phyloP scores from a whole-genome alignment of 169 alveolate genomes.

The Plasmodium inui region DNA sequence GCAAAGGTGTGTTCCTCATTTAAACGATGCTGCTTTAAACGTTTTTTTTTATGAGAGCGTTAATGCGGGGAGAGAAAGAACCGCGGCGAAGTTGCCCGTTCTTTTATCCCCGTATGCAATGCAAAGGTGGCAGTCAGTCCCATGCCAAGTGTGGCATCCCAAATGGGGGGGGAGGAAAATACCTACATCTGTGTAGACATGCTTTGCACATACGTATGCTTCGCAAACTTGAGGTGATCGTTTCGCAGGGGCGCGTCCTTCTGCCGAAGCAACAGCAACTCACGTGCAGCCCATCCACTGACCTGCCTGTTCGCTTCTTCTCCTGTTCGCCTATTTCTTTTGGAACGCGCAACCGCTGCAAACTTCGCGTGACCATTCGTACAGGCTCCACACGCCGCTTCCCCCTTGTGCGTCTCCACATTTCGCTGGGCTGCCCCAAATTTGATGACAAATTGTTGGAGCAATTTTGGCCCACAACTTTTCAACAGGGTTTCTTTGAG shows the following conservation, averaged over 20 bases:
- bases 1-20: neutral
- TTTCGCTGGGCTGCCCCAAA: neutral
- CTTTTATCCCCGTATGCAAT: neutral
- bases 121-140: neutral
- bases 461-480: neutral
- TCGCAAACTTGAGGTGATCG: neutral
- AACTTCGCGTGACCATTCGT: neutral
- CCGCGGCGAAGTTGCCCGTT: neutral
- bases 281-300: neutral
- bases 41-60: neutral
- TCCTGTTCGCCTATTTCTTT: neutral
- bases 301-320: neutral
- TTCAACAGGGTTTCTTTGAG: neutral
- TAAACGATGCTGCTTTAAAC: neutral
- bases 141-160: neutral
- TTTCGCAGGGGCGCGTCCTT: neutral
- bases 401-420: too few species aligned
- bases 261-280: neutral
- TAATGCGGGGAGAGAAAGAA: neutral
- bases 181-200: neutral
- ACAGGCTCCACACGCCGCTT: neutral
- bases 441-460: neutral
- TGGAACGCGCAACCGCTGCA: neutral
- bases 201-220: neutral
- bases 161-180: neutral